Base-by-base conservation (phyloP, 2,329 filamentous ascomycete genomes). In the Ascochyta rabiei region DNA sequence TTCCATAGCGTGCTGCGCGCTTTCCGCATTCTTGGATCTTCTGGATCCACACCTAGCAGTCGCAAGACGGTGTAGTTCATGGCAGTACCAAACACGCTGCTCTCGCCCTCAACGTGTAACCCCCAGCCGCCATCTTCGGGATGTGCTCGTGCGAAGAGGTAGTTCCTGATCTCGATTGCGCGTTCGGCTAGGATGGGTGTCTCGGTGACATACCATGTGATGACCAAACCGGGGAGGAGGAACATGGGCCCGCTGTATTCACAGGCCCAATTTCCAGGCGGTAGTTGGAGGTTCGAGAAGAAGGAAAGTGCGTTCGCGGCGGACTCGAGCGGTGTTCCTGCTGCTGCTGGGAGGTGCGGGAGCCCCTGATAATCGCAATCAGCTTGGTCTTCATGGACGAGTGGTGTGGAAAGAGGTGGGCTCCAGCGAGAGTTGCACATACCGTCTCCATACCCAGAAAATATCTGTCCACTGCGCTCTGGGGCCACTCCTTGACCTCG, bases 191-290 rank as follows among this genome's bases (percentile, higher is more conserved):
- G 87, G 53, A 99, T 90, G 4, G 89, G 89, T 47, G 91, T 96
- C 71, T 93, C 87, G 59, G 93, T 98, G 47, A 89, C 89, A 73
- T 96, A 93, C 86, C 91, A 96, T 24, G 89, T 84, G 63, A 96
- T 86, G 58, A 97, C 86, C 19, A 96, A 74, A 39, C 93, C 91
- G 0, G 93, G 91, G 1, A 98, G 81, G 34, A 98, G 84, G 71
- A 99, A 99, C 90, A 97, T 93, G 4, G 95, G 95, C 0, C 95
- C 95, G 49, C 95, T 95, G 78, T 99, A 99, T 74, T 99, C 95
- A 78, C 93, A 98, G 5, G 83, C 95, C 95, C 95, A 99, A 70
- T 97, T 91, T 5, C 95, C 95, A 0, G 91, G 89, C 13, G 89
- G 86, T 1, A 97, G 82, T 74, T 99, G 95, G 21, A 98, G 84